A percentile compares a stretch with the other conserved stretches of the same genome.
Evolutionary conservation across 2,329 filamentous ascomycete genomes (phyloP).

Genomic region (Nothophaeocryptopus gaeumannii): DNA sequence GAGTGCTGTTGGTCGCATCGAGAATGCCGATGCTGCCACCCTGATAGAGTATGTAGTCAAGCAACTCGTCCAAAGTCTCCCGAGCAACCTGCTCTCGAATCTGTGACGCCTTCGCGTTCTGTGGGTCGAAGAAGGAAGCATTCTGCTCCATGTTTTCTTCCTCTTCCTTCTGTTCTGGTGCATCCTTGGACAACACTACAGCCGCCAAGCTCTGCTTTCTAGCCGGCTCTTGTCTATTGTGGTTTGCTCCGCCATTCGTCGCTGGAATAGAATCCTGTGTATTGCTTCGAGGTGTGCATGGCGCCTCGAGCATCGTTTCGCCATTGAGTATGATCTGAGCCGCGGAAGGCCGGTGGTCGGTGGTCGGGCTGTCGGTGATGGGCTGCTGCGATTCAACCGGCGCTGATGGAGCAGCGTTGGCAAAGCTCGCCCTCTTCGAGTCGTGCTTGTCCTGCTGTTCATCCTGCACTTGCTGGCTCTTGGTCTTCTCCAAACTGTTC

Average conservation of each 20-base stretch:
- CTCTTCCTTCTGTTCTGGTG: slow-evolving; percentile 13
- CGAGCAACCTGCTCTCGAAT: slow-evolving; percentile 89
- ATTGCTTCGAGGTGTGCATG: slow-evolving; percentile 26
- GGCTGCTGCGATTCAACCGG: slow-evolving; percentile 24
- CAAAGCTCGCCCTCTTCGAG: slow-evolving; percentile 25
- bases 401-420: slow-evolving; percentile 17
- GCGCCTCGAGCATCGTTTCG: slow-evolving; percentile 41
- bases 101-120: slow-evolving; percentile 76
- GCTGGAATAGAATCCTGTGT: slow-evolving; percentile 11
- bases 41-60: slow-evolving; percentile 80
- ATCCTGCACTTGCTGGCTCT: slow-evolving; percentile 16
- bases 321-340: slow-evolving; percentile 60
- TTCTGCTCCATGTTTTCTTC: slow-evolving; percentile 71
- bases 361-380: slow-evolving; percentile 13
- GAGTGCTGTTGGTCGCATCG: slow-evolving; percentile 95
- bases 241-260: slow-evolving; percentile 28
- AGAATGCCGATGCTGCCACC: slow-evolving; percentile 91
- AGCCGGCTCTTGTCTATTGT: slow-evolving; percentile 25
- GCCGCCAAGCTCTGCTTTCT: slow-evolving; percentile 24
- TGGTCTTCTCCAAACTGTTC: slow-evolving; percentile 34
- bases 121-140: slow-evolving; percentile 89
- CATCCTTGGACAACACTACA: slow-evolving; percentile 19
- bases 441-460: slow-evolving; percentile 10
- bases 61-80: slow-evolving; percentile 84
- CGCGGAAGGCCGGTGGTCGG: slow-evolving; percentile 37